Conservation (phyloP, 106 monocot genomes). For the Xerophyta viscosa region DNA sequence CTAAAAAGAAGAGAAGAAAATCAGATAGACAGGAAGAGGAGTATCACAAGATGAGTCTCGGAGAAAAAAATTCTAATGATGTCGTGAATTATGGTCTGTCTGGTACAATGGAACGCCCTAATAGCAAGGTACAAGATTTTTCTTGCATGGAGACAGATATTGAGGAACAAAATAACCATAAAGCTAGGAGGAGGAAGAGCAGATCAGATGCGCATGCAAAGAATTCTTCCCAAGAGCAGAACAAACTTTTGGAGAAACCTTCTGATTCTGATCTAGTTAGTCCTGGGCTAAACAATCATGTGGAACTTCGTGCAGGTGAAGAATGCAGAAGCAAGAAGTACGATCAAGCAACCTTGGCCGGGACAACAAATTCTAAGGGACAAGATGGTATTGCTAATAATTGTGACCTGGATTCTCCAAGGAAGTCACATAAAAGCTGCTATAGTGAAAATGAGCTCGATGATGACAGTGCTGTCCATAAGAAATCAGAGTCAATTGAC, state of each 20-base stretch:
- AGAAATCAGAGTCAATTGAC: not conserved
- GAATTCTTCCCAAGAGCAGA: constrained; percentile 2
- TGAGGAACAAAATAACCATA: constrained; percentile 13
- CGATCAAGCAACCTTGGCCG: constrained; percentile 9
- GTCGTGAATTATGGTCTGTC: not conserved
- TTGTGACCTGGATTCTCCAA: not conserved
- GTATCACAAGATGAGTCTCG: too few species aligned
- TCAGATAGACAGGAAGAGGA: not conserved
- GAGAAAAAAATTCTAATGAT: too few species aligned
- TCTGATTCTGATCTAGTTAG: constrained; percentile 6
- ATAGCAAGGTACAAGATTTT: not conserved
- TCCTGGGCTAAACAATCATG: constrained; percentile 3
- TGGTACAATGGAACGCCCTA: too few species aligned
- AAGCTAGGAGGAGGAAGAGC: constrained; percentile 11
- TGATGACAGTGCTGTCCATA: not conserved
- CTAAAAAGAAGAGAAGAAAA: constrained; percentile 22
- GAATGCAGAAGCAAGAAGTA: constrained; percentile 3
- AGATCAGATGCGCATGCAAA: constrained; percentile 7
- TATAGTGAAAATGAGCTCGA: not conserved
- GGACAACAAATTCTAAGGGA: constrained; percentile 1
- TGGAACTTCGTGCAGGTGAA: not conserved
- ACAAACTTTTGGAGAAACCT: constrained; percentile 1
- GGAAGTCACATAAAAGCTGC: constrained; percentile 1
- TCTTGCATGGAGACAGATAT: not conserved
- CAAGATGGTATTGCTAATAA: constrained; percentile 5